Evolutionary conservation across 2,329 filamentous ascomycete genomes (phyloP).

Genomic region (Cladosporium sp.): DNA sequence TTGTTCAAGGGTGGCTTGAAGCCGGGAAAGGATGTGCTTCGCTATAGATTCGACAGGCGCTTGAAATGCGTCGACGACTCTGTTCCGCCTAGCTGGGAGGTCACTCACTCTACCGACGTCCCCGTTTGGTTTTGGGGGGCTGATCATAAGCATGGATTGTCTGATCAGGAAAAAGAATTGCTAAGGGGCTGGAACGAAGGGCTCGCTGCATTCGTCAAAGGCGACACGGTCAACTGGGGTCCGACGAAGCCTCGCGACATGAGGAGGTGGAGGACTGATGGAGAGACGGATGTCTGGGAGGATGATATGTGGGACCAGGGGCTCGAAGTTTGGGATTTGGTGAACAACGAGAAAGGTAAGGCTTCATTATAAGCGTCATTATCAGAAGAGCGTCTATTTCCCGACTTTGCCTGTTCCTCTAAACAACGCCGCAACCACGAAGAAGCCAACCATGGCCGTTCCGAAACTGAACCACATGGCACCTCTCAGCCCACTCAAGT

Average conservation of each 20-base stretch:
- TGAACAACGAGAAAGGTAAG: not conserved
- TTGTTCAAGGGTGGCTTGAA: conserved; percentile 43
- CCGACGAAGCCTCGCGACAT: conserved; percentile 40
- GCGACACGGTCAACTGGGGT: conserved; percentile 44
- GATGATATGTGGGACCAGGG: conserved; percentile 52
- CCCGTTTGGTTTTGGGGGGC: conserved; percentile 59
- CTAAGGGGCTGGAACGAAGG: conserved; percentile 42
- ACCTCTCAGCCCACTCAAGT: conserved; percentile 41
- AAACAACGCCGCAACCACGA: conserved; percentile 37
- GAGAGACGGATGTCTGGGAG: conserved; percentile 46
- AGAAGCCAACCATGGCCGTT: conserved; percentile 37
- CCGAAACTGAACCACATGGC: conserved; percentile 44
- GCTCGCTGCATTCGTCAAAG: conserved; percentile 43
- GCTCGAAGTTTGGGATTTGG: conserved; percentile 48
- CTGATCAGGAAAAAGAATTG: conserved; percentile 46
- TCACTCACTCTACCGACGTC: conserved; percentile 57
- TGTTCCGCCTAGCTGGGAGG: conserved; percentile 51
- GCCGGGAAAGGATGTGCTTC: conserved; percentile 47
- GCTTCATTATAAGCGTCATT: not conserved
- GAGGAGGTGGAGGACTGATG: conserved; percentile 48
- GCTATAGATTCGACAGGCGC: conserved; percentile 58
- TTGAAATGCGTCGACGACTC: conserved; percentile 47
- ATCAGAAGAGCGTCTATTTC: conserved; percentile 19
- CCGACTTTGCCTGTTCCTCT: conserved; percentile 34
- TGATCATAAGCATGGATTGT: conserved; percentile 41